Base-by-base conservation (phyloP, 441 rosid species). In the Manihot esculenta region DNA sequence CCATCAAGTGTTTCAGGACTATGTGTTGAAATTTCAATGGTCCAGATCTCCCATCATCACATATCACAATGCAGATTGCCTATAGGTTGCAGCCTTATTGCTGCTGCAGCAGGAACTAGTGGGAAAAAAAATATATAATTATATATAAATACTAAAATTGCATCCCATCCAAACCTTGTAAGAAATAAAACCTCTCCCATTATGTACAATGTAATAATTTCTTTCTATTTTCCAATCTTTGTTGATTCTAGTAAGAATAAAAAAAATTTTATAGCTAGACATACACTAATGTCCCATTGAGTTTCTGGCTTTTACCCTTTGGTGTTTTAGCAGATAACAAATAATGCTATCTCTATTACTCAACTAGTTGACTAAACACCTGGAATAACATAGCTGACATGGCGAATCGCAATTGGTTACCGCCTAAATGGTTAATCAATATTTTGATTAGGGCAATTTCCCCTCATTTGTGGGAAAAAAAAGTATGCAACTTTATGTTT, bases 281-380 rank as follows among this genome's bases (percentile, higher is more conserved):
- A 35, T 35, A 30, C 33, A 35, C 41, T 35, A 35, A 35, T 35
- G 7, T 35, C 38, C 57, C 35, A n/a, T 27, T 58, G 3, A 18
- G 41, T 26, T 10, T 26, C 26, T 47, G 23, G 69, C 2, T 1
- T 44, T 38, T 21, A n/a, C n/a, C n/a, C n/a, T n/a, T n/a, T n/a
- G n/a, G n/a, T n/a, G n/a, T n/a, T n/a, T n/a, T n/a, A n/a, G n/a
- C n/a, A n/a, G n/a, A n/a, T n/a, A n/a, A n/a, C n/a, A n/a, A n/a
- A n/a, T n/a, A 44, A 64, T 59, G 9, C 2, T 15, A 20, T 51
- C 44, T 26, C 60, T 4, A 64, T 53, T 74, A 75, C 67, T 73
- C 76, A 77, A 77, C 68, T 60, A 20, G 77, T 79, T 76, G 85
- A 79, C 84, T 66, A 33, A 65, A 62, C 70, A 54, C 23, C 58